phyloP scores from a whole-genome alignment of 2,329 filamentous ascomycete species.

The Aspergillus sp. region DNA sequence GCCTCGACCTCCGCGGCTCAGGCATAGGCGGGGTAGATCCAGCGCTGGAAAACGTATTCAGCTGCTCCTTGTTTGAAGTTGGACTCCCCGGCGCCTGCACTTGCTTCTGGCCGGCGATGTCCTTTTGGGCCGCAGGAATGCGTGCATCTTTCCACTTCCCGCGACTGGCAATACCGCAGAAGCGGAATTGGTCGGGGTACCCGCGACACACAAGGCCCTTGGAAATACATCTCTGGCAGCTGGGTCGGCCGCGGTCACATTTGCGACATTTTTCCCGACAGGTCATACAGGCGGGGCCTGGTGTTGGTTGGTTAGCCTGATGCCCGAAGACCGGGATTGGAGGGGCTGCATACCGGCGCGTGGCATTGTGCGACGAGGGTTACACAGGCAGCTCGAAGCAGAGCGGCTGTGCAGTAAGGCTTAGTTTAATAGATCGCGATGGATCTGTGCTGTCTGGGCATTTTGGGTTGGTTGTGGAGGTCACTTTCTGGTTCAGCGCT shows the following conservation, averaged over 20 bases:
- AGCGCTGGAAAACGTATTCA: neutral
- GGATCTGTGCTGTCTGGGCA: neutral
- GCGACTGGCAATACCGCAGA: conserved; percentile 30
- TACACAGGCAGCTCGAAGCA: neutral
- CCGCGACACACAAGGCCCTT: conserved; percentile 33
- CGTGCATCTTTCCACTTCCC: conserved; percentile 31
- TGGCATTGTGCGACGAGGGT: neutral
- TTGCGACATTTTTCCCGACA: conserved; percentile 35
- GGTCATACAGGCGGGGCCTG: conserved; percentile 33
- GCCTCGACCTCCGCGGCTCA: neutral
- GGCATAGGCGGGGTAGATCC: neutral
- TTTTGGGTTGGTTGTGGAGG: neutral
- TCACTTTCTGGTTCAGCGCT: neutral
- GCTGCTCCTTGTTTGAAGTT: neutral
- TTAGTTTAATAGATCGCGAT: no score
- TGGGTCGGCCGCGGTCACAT: conserved; percentile 32
- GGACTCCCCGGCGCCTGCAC: neutral
- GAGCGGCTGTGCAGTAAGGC: no score
- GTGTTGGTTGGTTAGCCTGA: neutral
- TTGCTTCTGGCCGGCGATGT: neutral
- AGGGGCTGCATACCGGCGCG: neutral
- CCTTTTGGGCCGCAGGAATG: conserved; percentile 16
- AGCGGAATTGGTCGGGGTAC: conserved; percentile 34
- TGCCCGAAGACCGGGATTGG: neutral
- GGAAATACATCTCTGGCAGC: conserved; percentile 29